Percentiles rank a stretch among this genome's conserved stretches.
These are phyloP conservation scores for Giardia muris DNA, from an alignment of 208 protist genomes.

Conservation along the genomic window DNA sequence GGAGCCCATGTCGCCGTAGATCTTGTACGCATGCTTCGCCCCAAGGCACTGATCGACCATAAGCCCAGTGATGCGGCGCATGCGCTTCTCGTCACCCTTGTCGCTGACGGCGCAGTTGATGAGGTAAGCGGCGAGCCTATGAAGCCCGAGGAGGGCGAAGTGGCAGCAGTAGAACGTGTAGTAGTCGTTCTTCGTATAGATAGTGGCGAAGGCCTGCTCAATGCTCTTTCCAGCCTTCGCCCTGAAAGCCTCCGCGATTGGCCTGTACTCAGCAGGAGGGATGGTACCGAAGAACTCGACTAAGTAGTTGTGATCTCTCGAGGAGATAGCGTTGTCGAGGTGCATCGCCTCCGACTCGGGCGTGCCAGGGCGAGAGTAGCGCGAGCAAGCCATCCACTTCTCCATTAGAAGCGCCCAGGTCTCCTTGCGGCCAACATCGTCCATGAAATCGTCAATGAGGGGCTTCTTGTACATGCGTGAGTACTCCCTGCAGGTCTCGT, in stretches of 20 bases:
- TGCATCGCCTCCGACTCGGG: background rate
- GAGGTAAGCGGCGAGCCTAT: background rate
- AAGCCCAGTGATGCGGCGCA: background rate
- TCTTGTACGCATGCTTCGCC: slow-evolving; percentile 1
- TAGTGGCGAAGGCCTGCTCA: background rate
- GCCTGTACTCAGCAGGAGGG: background rate
- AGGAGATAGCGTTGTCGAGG: background rate
- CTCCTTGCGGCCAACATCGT: background rate
- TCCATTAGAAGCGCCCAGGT: background rate
- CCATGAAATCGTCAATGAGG: background rate
- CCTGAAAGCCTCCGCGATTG: background rate
- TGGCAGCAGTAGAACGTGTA: background rate
- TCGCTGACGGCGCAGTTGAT: background rate
- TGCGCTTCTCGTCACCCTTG: slow-evolving; percentile 4
- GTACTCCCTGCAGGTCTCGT: background rate
- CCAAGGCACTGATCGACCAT: background rate
- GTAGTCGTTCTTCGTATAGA: background rate
- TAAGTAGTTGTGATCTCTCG: background rate
- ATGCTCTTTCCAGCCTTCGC: background rate
- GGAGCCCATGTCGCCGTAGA: background rate
- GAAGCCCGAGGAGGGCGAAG: background rate
- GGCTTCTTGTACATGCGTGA: background rate
- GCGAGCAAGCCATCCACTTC: background rate
- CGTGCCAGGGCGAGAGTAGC: background rate
- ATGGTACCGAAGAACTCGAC: background rate